Base-by-base conservation (phyloP, 2,329 filamentous ascomycete genomes). In the Magnaporthales sp. region DNA sequence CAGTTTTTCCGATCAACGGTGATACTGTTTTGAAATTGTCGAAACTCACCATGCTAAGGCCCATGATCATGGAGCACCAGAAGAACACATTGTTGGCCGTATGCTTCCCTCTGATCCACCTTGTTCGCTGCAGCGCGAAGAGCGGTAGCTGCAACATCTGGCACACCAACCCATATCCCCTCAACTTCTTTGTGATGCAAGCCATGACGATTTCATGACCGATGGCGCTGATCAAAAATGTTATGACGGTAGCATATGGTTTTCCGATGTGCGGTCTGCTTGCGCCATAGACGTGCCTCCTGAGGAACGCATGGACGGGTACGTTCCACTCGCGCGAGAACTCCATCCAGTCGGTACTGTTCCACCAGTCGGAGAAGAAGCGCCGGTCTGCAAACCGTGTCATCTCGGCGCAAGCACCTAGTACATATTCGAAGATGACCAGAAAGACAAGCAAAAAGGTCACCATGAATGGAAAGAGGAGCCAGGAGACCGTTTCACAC, bases 121-220 rank as follows among this genome's bases (percentile, higher is more conserved):
- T 86, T 4, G 91, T 93, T 69, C 91, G 86, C 80, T 98, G 95
- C 31, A 98, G 80, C 76, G 93, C 87, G n/a, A 98, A 91, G 71
- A 98, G 95, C 0, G 95, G 95, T 71, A 98, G 84, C 81, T 99
- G 95, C 69, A 96, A 80, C 95, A 99, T 98, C 88, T 97, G 95
- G 69, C 92, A 91, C 24, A 96, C 74, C 75, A 97, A 96, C 10
- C 94, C 95, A 74, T 98, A 99, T 13, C 95, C 95, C 51, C 95
- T 83, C 62, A 98, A 83, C 80, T 99, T 98, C 82, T 97, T 94
- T 29, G 93, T 97, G 75, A 99, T 98, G 77, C 94, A 98, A 8
- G 91, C 93, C 91, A 99, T 96, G 73, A 99, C 91, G 67, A 99
- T 85, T 78, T 99, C 95, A 75, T 98, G 95, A 19, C 92, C 93